Evolutionary conservation across 108 stramenopile species (phyloP), one percentile per base, ranked within the genome.

Genomic region (Skeletonema menzelii): DNA sequence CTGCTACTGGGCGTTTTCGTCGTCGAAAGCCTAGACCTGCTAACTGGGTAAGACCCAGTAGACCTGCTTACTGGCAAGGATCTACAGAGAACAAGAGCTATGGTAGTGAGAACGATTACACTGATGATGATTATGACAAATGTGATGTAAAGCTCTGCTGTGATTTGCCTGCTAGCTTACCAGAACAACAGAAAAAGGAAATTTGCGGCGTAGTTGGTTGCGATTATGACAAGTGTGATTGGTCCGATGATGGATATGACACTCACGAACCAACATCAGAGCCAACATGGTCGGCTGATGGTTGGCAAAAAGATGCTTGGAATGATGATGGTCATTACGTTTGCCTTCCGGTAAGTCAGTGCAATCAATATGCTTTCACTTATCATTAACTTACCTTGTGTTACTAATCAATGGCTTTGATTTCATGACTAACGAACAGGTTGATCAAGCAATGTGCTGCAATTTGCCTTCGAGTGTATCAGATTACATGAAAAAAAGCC

Each of bases 221-320:
- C n/a, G 8, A 53, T n/a, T 53, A 53, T n/a, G 49, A 53, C 49
- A 22, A 53, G 19, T 53, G 49, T 22, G 49, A 53, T 22, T 53
- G 49, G 49, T 22, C 20, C 7, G 49, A 53, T 53, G 49, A 53
- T 53, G 22, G 49, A 53, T 53, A n/a, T 22, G 49, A 53, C 22
- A 53, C 49, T 53, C 8, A 2, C 49, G 7, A 53, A 22, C 49
- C 49, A 8, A 53, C 49, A 53, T 53, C 49, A 22, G 20, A 53
- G 24, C 49, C 49, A 24, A 22, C 49, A 10, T 53, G 49, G 49
- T 15, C 49, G 17, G 49, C 49, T 53, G 49, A 53, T 8, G 49
- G 49, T 53, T 53, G 49, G 49, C 49, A 53, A 53, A 53, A 22
- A 22, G 49, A 53, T 53, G 49, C 22, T 17, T 53, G 49, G 49